Conservation (phyloP, 768 basidiomycete genomes). For the Mycena leptocephala region DNA sequence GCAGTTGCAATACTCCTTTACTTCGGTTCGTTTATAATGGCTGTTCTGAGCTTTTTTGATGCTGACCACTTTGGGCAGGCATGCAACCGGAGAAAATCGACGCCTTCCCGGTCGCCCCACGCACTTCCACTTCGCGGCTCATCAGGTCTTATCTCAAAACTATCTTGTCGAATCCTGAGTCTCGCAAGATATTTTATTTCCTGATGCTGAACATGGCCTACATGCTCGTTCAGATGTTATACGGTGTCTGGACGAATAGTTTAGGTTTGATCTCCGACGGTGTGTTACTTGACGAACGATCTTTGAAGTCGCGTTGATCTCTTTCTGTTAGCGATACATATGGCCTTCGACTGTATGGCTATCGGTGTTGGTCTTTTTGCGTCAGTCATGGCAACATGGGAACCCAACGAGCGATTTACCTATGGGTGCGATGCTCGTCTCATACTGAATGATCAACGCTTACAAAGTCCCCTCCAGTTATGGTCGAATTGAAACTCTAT, state of each 20-base stretch:
- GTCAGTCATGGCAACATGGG: slow-evolving; percentile 98
- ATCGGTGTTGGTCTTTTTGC: slow-evolving; percentile 96
- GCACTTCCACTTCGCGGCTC: slow-evolving; percentile 69
- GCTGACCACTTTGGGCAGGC: slow-evolving; percentile 51
- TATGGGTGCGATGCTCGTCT: slow-evolving; percentile 79
- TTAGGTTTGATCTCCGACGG: slow-evolving; percentile 97
- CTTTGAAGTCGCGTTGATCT: neutral
- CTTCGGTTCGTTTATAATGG: slow-evolving; percentile 65
- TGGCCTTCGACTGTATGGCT: slow-evolving; percentile 99
- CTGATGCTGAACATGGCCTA: slow-evolving; percentile 94
- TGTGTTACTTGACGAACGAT: slow-evolving; percentile 52
- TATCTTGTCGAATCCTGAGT: slow-evolving; percentile 92
- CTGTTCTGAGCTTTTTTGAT: neutral
- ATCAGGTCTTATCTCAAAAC: slow-evolving; percentile 87
- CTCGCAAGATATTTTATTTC: slow-evolving; percentile 97
- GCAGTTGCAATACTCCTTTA: slow-evolving; percentile 73
- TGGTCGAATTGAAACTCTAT: slow-evolving; percentile 96
- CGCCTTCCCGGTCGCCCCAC: slow-evolving; percentile 58
- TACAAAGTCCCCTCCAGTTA: slow-evolving; percentile 69
- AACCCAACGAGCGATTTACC: slow-evolving; percentile 93
- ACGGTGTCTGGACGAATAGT: slow-evolving; percentile 98
- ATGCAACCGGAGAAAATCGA: slow-evolving; percentile 68
- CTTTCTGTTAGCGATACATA: slow-evolving; percentile 87
- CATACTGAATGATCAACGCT: neutral
- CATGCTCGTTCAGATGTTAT: slow-evolving; percentile 98